Conservation (phyloP, 2,329 filamentous ascomycete species). For the Hortaea sp. region DNA sequence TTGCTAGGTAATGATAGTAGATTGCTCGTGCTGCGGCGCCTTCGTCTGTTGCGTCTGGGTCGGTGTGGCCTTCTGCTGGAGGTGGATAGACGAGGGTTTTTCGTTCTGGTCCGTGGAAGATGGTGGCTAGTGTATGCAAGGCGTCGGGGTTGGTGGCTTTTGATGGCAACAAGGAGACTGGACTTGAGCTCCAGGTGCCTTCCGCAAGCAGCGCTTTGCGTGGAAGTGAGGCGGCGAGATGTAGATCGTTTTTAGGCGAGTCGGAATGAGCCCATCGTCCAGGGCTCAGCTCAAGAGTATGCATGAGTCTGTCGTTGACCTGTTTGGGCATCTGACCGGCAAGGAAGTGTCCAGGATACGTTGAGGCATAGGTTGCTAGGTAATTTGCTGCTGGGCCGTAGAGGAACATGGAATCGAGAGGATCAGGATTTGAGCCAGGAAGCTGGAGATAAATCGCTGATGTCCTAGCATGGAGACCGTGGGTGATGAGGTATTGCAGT, state of each 20-base stretch:
- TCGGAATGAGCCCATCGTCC: slow-evolving; percentile 43
- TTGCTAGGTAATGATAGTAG: slow-evolving; percentile 43
- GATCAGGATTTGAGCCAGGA: slow-evolving; percentile 33
- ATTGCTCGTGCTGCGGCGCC: slow-evolving; percentile 44
- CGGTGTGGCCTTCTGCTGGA: slow-evolving; percentile 7
- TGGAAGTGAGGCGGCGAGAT: slow-evolving; percentile 48
- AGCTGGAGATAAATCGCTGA: slow-evolving; percentile 44
- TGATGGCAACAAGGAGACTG: slow-evolving; percentile 42
- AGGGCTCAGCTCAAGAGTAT: slow-evolving; percentile 35
- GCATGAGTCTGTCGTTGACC: slow-evolving; percentile 39
- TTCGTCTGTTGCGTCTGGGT: slow-evolving; percentile 33
- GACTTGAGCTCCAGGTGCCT: slow-evolving; percentile 25
- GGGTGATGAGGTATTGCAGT: slow-evolving; percentile 44
- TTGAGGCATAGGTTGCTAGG: slow-evolving; percentile 45
- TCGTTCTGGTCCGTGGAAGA: slow-evolving; percentile 44
- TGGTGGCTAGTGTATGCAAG: slow-evolving; percentile 43
- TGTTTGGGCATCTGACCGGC: slow-evolving; percentile 33
- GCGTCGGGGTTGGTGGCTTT: slow-evolving; percentile 44
- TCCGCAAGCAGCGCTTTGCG: slow-evolving; percentile 42
- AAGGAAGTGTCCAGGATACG: slow-evolving; percentile 47
- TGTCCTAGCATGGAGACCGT: slow-evolving; percentile 41
- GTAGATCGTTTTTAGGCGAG: slow-evolving; percentile 46
- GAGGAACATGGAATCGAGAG: slow-evolving; percentile 44
- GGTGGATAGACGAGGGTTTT: slow-evolving; percentile 28
- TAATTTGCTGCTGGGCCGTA: slow-evolving; percentile 47